Base-by-base conservation (phyloP, 2,329 filamentous ascomycete species). In the Colletotrichum navitas region DNA sequence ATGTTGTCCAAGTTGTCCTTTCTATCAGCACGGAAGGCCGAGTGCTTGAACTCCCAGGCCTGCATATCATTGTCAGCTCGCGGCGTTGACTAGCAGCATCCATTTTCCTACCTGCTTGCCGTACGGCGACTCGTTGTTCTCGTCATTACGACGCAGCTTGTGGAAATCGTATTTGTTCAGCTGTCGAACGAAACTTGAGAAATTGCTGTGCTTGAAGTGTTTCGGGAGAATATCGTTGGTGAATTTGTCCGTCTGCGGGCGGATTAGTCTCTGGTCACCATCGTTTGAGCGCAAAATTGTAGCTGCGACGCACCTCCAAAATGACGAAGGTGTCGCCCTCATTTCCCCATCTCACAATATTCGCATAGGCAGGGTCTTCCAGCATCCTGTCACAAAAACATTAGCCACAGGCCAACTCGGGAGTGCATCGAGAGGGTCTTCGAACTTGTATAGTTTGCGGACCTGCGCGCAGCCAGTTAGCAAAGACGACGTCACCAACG, bases 191-290 rank as follows among this genome's bases (percentile, higher is more conserved):
- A 98, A 98, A 82, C 94, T 97, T 41, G 95, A 95, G 84, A 98
- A 98, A 81, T 98, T 98, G 88, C 94, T 97, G 83, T 98, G 96
- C 83, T 99, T 99, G 87, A 99, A 99, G 78, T 98, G 94, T 80
- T 98, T 98, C 2, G 96, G 96, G 21, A 99, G 89, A 77, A 99
- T 97, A 49, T 93, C 93, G 81, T 98, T 97, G 29, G 96, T 98
- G 79, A 99, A 99, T 81, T 97, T 97, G 81, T 98, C 95, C 81
- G 97, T 97, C 95, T 98, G 80, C 63, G 47, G 29, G 18, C 24
- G 24, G 12, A 11, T 59, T 34, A 47, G 34, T 21, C 16, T 41
- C 60, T n/a, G 18, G 24, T 39, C 54, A 52, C 39, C 72, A 36
- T 36, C 16, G 52, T 41, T 24, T 14, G 16, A 32, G 49, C 32